phyloP scores from a whole-genome alignment of 768 basidiomycete genomes.

The Crassisporium funariophilum region DNA sequence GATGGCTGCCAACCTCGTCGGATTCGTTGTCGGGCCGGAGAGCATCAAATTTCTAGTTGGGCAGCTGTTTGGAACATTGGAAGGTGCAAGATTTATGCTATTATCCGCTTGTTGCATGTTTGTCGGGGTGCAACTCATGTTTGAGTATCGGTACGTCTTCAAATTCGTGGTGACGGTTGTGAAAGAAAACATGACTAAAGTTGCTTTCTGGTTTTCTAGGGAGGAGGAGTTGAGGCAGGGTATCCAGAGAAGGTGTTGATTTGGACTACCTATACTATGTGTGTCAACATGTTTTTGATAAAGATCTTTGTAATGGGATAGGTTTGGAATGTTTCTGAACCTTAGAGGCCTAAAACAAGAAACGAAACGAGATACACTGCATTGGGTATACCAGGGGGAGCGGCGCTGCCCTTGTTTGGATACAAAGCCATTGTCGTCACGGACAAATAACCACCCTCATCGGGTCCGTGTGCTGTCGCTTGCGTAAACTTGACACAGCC shows the following conservation, averaged over 20 bases:
- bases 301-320: no score
- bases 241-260: slow-evolving; percentile 36
- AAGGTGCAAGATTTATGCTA: slow-evolving; percentile 69
- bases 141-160: slow-evolving; percentile 81
- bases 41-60: slow-evolving; percentile 68
- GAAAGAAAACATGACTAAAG: not conserved
- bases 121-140: slow-evolving; percentile 88
- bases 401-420: no score
- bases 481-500: no score
- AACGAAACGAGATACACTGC: no score
- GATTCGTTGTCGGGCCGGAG: slow-evolving; percentile 90
- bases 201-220: slow-evolving; percentile 34
- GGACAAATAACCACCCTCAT: no score
- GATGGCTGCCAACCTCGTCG: slow-evolving; percentile 92
- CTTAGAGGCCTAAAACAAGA: no score
- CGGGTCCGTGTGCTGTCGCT: no score
- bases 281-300: not conserved
- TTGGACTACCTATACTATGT: not conserved
- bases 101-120: slow-evolving; percentile 68
- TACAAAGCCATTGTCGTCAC: no score
- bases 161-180: not conserved
- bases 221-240: slow-evolving; percentile 75
- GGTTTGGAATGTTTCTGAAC: no score
- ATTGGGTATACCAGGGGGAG: no score
- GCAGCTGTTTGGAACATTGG: slow-evolving; percentile 62